Evolutionary conservation across 257 asterid genomes (phyloP), one percentile per base, ranked within the genome.

Genomic region (Solanum gandarillasii): DNA sequence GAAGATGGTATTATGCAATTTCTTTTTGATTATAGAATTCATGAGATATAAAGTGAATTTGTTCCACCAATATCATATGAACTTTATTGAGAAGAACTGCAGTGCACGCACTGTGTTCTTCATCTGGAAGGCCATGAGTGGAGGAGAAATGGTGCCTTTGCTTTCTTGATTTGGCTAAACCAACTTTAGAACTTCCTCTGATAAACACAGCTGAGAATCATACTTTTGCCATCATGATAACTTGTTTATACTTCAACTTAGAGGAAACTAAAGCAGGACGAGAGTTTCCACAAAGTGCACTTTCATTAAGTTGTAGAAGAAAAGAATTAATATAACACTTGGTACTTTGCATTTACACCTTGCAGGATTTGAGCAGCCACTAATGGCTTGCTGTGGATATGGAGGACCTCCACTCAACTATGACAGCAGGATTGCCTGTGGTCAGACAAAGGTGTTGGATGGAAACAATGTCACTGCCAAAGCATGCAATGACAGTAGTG

Each of bases 341-440:
- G 27, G 20, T 72, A 48, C 13, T 81, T 38, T 74, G 18, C 32
- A 11, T 13, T 16, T 39, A 58, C 21, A 43, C 60, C 21, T 65
- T 76, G 87, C 94, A 96, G 99, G 99, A 89, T 97, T 97, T 82
- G 98, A 94, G 90, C 98, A 96, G 91, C 94, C 98, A 7, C 27
- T 94, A 81, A 94, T 93, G 98, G 98, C 97, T 29, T 97, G 99
- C 89, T 97, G 99, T 87, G 99, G 99, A 31, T 88, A 90, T 72
- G 99, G 99, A 92, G 99, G 99, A 36, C 94, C 98, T 16, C 99
- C 99, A 6, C 76, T 95, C 89, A 97, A 97, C 91, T 97, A 93
- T 52, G 99, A 96, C 89, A 94, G 94, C 79, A 91, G 96, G 68
- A 74, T 97, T 18, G 14, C 95, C 62, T 97, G 99, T 86, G 99